phyloP scores from a whole-genome alignment of 345 rosid species.

The Lepidium didymum region DNA sequence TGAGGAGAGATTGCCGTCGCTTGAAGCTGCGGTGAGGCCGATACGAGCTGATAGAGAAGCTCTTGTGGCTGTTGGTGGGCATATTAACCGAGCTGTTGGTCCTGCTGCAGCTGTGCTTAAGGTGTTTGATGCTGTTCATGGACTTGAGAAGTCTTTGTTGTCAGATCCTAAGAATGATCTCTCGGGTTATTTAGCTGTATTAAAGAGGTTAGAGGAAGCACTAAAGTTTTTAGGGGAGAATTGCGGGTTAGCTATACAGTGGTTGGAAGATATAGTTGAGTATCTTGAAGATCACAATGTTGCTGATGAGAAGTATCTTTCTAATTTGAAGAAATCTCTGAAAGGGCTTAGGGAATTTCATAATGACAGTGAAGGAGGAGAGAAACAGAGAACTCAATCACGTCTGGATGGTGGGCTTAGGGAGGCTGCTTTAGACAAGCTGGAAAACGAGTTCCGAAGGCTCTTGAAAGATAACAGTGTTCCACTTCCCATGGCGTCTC shows the following conservation, averaged over 20 bases:
- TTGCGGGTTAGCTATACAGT: conserved; percentile 92
- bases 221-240: conserved; percentile 84
- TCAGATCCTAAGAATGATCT: conserved; percentile 84
- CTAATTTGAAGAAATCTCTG: conserved; percentile 58
- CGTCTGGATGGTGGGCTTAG: conserved; percentile 82
- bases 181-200: conserved; percentile 72
- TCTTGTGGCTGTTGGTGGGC: conserved; percentile 73
- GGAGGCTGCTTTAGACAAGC: conserved; percentile 72
- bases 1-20: conserved; percentile 58
- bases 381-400: conserved; percentile 27
- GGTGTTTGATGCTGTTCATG: conserved; percentile 97
- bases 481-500: conserved; percentile 86
- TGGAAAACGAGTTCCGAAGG: conserved; percentile 69
- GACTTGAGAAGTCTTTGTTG: conserved; percentile 78
- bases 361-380: conserved; percentile 20
- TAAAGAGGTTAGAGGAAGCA: conserved; percentile 90
- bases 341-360: conserved; percentile 58
- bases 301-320: conserved; percentile 72
- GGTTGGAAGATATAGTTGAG: conserved; percentile 98
- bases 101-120: conserved; percentile 98
- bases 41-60: conserved; percentile 92
- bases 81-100: conserved; percentile 95
- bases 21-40: conserved; percentile 85
- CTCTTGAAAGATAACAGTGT: conserved; percentile 77
- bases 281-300: conserved; percentile 77